phyloP scores from a whole-genome alignment of 2,329 filamentous ascomycete species.

The Nothophaeocryptopus gaeumannii region DNA sequence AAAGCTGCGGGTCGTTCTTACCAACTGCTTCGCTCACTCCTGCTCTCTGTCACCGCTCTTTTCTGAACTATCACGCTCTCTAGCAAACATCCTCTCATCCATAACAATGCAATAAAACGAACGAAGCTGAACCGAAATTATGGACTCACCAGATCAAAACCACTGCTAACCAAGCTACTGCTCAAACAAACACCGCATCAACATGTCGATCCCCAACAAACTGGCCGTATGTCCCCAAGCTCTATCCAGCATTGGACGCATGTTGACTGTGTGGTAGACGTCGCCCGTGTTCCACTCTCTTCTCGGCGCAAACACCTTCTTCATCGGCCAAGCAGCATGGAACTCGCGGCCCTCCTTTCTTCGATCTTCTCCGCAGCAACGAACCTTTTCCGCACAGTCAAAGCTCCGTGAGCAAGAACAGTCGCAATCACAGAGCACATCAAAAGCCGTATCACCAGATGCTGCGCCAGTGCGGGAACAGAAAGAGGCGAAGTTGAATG shows the following conservation, averaged over 20 bases:
- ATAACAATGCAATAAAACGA: no score
- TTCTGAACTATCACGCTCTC: no score
- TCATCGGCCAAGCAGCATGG: slow-evolving; percentile 35
- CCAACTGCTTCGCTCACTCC: no score
- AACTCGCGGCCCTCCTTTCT: slow-evolving; percentile 30
- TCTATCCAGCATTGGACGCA: not conserved
- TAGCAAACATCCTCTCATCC: no score
- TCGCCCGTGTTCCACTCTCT: slow-evolving; percentile 32
- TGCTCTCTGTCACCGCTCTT: no score
- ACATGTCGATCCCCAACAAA: slow-evolving; percentile 27
- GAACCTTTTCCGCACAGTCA: slow-evolving; percentile 22
- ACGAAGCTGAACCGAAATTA: no score
- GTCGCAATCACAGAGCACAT: slow-evolving; percentile 8
- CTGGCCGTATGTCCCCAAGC: slow-evolving; percentile 27
- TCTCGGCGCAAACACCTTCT: slow-evolving; percentile 34
- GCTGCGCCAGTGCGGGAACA: slow-evolving; percentile 7
- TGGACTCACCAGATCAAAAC: no score
- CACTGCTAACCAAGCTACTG: no score
- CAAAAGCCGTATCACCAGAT: slow-evolving; percentile 7
- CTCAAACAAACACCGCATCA: not conserved
- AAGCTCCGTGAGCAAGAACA: slow-evolving; percentile 19
- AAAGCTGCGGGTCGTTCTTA: no score
- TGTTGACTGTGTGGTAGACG: slow-evolving; percentile 21
- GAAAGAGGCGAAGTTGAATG: slow-evolving; percentile 6
- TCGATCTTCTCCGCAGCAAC: slow-evolving; percentile 17